Base-by-base conservation (phyloP, 495 filamentous ascomycete species). In the Podospora anserina region DNA sequence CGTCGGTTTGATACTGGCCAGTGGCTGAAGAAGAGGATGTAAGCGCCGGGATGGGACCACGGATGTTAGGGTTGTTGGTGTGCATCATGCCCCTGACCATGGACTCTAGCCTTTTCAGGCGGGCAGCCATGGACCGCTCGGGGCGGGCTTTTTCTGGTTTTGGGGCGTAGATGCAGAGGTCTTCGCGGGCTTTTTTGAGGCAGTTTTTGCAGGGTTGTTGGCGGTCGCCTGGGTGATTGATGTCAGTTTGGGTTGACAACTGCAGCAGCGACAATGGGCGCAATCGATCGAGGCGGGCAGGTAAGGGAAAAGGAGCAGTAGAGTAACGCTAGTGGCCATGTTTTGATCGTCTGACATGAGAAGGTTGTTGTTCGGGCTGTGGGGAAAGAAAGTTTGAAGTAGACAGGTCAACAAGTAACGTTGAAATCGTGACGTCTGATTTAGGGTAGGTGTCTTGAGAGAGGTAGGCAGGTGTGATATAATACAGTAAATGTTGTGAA, bases 51-150 rank as follows among this genome's bases (percentile, higher is more conserved):
- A 32, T 32, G 7, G 30, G 30, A 7, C 4, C 4, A 32, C 34
- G 69, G 44, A 69, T 59, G 30, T 61, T 39, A 55, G 56, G 58
- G 44, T 32, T 71, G 76, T 60, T 76, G 20, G 65, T 66, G 30
- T 81, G 77, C 70, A 84, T 81, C 75, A 86, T 80, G 39, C 68
- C 79, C 27, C 81, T 78, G 18, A 88, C 82, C 78, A 87, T 79
- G 28, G 80, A 79, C 68, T 88, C 86, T 1, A 87, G 81, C 60
- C 82, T 81, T 71, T 80, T 82, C 54, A 88, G 71, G 20, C 85
- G 78, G 4, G 82, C 82, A 20, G 84, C 78, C 80, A 86, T 82
- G 71, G 75, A 82, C 67, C 77, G 79, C 1, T 78, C 63, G 11
- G 77, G 78, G 53, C 69, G 72, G 13, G 60, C 27, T 62, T 82